These are phyloP conservation scores for Talaromyces sp. DNA, from an alignment of 2,329 filamentous ascomycete genomes.

Conservation along the genomic window DNA sequence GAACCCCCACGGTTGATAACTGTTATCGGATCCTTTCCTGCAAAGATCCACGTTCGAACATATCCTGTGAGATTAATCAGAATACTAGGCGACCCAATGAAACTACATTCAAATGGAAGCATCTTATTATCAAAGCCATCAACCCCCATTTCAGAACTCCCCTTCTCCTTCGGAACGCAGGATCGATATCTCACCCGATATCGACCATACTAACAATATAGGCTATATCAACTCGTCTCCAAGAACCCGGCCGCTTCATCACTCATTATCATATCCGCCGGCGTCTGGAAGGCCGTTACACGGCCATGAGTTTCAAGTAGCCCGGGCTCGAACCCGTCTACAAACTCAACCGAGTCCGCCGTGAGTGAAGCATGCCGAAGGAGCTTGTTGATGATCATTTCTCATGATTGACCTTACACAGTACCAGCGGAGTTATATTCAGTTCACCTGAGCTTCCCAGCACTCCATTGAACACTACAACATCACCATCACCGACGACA, in stretches of 20 bases:
- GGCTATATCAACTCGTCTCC: neutral
- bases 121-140: conserved; percentile 11
- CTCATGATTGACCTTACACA: neutral
- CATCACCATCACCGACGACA: neutral
- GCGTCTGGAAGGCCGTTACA: conserved; percentile 9
- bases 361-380: conserved; percentile 14
- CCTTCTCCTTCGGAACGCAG: conserved; percentile 6
- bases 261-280: conserved; percentile 9
- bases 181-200: conserved; percentile 10
- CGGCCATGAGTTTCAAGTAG: conserved; percentile 6
- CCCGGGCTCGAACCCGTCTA: conserved; percentile 7
- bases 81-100: conserved; percentile 14
- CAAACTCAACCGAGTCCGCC: conserved; percentile 13
- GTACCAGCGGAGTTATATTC: neutral
- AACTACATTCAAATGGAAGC: conserved; percentile 15
- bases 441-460: conserved; percentile 8
- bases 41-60: neutral
- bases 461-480: neutral
- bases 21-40: conserved; percentile 4
- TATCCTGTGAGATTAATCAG: conserved; percentile 9
- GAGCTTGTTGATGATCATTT: neutral
- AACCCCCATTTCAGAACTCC: conserved; percentile 9
- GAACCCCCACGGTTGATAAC: neutral
- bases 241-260: neutral
- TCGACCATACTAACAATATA: conserved; percentile 14